A percentile compares a stretch with the other conserved stretches of the same genome.
These are phyloP conservation scores for Citrus medica DNA, from an alignment of 345 rosid species.

Conservation along the genomic window DNA sequence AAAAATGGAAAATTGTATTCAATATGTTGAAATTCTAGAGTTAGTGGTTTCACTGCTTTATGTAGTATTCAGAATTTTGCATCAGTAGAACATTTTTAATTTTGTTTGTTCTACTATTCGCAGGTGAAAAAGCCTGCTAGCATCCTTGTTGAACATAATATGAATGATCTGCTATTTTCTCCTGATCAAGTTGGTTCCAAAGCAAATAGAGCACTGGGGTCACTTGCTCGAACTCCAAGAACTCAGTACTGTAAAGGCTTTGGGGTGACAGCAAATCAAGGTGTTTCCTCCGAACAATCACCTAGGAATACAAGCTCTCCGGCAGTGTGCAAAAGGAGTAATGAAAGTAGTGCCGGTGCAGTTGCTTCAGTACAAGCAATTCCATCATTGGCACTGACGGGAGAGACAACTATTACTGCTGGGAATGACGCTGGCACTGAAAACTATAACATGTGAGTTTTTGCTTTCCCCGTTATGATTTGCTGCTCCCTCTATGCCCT, in stretches of 20 bases:
- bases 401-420: slow-evolving; percentile 25
- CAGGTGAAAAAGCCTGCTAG: slow-evolving; percentile 53
- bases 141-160: slow-evolving; percentile 55
- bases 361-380: slow-evolving; percentile 25
- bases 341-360: slow-evolving; percentile 36
- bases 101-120: background rate
- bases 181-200: slow-evolving; percentile 49
- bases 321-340: slow-evolving; percentile 38
- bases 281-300: slow-evolving; percentile 35
- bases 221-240: slow-evolving; percentile 46
- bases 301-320: slow-evolving; percentile 60
- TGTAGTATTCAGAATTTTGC: background rate
- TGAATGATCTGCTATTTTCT: slow-evolving; percentile 50
- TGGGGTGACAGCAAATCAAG: slow-evolving; percentile 40
- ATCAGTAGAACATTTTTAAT: background rate
- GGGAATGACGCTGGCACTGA: slow-evolving; percentile 44
- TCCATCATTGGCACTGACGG: slow-evolving; percentile 39
- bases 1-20: background rate
- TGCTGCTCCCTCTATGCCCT: background rate
- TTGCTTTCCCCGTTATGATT: background rate
- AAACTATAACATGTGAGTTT: slow-evolving; percentile 65
- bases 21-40: background rate
- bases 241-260: slow-evolving; percentile 38
- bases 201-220: slow-evolving; percentile 34
- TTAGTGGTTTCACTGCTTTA: background rate